Conservation (phyloP, 768 basidiomycete genomes). For the Tubosaeta sp. region DNA sequence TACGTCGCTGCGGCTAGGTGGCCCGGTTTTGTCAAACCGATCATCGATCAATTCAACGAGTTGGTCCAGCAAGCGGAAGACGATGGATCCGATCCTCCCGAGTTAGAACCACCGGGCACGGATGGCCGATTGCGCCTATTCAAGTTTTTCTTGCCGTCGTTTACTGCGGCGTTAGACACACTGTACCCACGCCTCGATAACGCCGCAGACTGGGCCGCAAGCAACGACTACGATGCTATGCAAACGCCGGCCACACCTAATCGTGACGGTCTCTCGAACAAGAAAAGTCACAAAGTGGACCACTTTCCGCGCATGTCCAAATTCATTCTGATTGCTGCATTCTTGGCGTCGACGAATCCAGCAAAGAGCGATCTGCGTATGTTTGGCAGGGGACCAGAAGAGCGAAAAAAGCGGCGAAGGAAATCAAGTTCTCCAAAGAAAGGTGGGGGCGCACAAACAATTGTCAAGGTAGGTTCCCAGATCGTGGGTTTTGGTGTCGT, state of each 20-base stretch:
- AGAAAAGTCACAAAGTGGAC: conserved; percentile 21
- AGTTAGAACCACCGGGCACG: conserved; percentile 42
- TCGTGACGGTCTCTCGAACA: conserved; percentile 1
- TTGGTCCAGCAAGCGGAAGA: conserved; percentile 19
- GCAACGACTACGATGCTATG: conserved; percentile 41
- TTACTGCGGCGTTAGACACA: conserved; percentile 58
- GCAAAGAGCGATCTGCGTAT: conserved; percentile 73
- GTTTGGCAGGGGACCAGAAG: conserved; percentile 73
- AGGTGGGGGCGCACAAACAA: conserved; percentile 34
- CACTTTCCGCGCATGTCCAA: conserved; percentile 64
- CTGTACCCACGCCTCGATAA: conserved; percentile 67
- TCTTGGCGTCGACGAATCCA: conserved; percentile 83
- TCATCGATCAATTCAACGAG: conserved; percentile 46
- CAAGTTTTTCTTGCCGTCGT: conserved; percentile 57
- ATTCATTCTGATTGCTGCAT: conserved; percentile 72
- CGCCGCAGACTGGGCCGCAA: conserved; percentile 57
- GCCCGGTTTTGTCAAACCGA: conserved; percentile 73
- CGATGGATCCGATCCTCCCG: conserved; percentile 20
- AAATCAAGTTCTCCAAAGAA: conserved; percentile 36
- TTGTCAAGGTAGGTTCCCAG: conserved; percentile 39
- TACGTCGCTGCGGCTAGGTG: conserved; percentile 77
- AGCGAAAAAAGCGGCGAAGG: conserved; percentile 53
- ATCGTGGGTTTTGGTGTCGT: neutral
- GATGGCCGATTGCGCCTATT: conserved; percentile 64
- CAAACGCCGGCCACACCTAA: neutral